Base-by-base conservation (phyloP, 345 rosid species). In the Gossypioides kirkii region DNA sequence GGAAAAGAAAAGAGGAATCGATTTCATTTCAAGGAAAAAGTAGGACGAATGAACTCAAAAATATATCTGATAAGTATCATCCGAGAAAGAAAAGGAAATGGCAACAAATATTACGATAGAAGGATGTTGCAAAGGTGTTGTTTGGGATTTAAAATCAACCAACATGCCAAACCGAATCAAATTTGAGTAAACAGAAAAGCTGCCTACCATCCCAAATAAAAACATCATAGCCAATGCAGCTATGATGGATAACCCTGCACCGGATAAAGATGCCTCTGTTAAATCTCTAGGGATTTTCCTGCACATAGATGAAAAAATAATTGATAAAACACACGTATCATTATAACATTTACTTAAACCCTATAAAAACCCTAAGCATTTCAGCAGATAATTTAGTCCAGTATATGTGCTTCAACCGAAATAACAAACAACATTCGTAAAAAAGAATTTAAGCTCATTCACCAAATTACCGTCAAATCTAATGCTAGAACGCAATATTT, bases 281-380 rank as follows among this genome's bases (percentile, higher is more conserved):
- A 96, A 89, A 84, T 96, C 99, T 80, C 99, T 89, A 13, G 99
- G 99, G 66, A 93, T 96, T 88, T 93, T 96, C 91, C 99, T 96
- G 94, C 71, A 82, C 8, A 13, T 14, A 36, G 20, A 71, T 69
- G 22, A 17, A 65, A 70, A 71, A 54, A 3, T 14, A 16, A 26
- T 16, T 9, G 41, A 47, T 14, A 56, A 66, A 70, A 66, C 69
- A 65, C 12, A 61, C 54, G 10, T n/a, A 13, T 6, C 7, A 17
- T 10, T 17, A 69, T 70, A 16, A 61, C 10, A 49, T 66, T 66
- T 28, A 22, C 17, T 22, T 41, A 25, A 61, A 73, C 22, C 61
- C 61, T 47, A n/a, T 32, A 23, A 25, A 55, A 55, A 45, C 61
- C 17, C 2, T 3, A 68, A 36, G 14, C 23, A 70, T 10, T 32